phyloP scores from a whole-genome alignment of 805 yeast genomes.

The Metahyphopichia silvanorum region DNA sequence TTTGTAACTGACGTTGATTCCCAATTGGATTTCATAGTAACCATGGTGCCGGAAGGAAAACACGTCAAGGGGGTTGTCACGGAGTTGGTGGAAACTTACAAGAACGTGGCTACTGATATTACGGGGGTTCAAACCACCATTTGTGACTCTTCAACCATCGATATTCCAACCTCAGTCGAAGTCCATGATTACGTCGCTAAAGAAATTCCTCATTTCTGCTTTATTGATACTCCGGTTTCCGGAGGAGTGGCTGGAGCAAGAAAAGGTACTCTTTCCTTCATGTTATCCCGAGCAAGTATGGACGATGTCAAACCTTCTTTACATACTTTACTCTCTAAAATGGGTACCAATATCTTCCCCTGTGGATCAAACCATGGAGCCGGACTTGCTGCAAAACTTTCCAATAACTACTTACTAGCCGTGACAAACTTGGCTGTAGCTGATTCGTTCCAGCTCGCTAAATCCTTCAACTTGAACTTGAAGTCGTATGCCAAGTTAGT shows the following conservation, averaged over 20 bases:
- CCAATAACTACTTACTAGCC: slow-evolving; percentile 53
- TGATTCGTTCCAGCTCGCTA: slow-evolving; percentile 53
- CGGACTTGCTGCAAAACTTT: slow-evolving; percentile 53
- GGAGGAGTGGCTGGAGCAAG: slow-evolving; percentile 56
- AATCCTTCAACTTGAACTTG: slow-evolving; percentile 45
- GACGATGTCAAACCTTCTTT: slow-evolving; percentile 29
- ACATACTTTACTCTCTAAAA: slow-evolving; percentile 26
- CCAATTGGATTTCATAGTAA: slow-evolving; percentile 40
- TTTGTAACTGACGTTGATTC: slow-evolving; percentile 28
- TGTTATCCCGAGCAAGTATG: slow-evolving; percentile 41
- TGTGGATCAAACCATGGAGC: slow-evolving; percentile 48
- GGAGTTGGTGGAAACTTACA: slow-evolving; percentile 33
- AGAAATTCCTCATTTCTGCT: slow-evolving; percentile 35
- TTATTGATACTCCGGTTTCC: slow-evolving; percentile 54
- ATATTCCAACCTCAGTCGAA: slow-evolving; percentile 43
- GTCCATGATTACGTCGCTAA: slow-evolving; percentile 32
- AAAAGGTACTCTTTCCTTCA: slow-evolving; percentile 49
- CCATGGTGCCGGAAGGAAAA: slow-evolving; percentile 55
- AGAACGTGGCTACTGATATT: slow-evolving; percentile 6
- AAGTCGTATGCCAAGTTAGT: slow-evolving; percentile 46
- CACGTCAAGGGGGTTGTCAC: slow-evolving; percentile 43
- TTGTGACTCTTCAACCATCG: slow-evolving; percentile 52
- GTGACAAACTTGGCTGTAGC: slow-evolving; percentile 52
- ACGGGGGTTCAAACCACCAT: slow-evolving; percentile 23
- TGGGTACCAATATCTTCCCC: slow-evolving; percentile 49